Base-by-base conservation (phyloP, 805 yeast species). In the Nakazawaea pomicola region DNA sequence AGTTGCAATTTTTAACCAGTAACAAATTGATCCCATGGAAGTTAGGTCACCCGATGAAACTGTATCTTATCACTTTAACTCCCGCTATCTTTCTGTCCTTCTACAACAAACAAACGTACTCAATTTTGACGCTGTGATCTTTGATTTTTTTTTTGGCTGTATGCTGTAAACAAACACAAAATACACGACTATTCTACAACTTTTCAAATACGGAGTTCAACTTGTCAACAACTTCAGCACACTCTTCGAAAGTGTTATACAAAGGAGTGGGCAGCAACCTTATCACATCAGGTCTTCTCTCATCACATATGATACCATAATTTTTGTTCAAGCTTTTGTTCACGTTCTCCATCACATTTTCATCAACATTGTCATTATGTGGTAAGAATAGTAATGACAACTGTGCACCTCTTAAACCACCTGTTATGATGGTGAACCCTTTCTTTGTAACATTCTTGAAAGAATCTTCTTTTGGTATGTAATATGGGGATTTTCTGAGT, bases 241-340 rank as follows among this genome's bases (percentile, higher is more conserved):
- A 78, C 46, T 90, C 95, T 32, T 56, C 61, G 50, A 84, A 84
- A 1, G 84, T 76, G 53, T 88, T 90, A 64, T 90, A 90, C 35
- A 88, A 66, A 0, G 96, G 93, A 3, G 75, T 68, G 6, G 98
- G 96, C 0, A 95, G 91, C n/a, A 90, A 55, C 44, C 97, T 67
- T 29, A 91, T 78, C n/a, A 89, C 97, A 55, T 80, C 79, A 1
- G 97, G 97, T 55, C 87, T 71, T 56, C 98, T 72, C 55, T 90
- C 96, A 57, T 90, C 98, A 43, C 87, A 83, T 18, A 90, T 74
- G 1, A 87, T 76, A 3, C 88, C 96, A 4, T 59, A 49, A 9
- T 66, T 53, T 25, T 64, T 65, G 47, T 65, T 70, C 46, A 90
- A 55, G 45, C 66, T 64, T 2, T 54, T 49, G 44, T 74, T 71